Percentiles rank a stretch among this genome's conserved stretches.
These are phyloP conservation scores for Serendipita sp. DNA, from an alignment of 768 basidiomycete genomes.

Conservation along the genomic window DNA sequence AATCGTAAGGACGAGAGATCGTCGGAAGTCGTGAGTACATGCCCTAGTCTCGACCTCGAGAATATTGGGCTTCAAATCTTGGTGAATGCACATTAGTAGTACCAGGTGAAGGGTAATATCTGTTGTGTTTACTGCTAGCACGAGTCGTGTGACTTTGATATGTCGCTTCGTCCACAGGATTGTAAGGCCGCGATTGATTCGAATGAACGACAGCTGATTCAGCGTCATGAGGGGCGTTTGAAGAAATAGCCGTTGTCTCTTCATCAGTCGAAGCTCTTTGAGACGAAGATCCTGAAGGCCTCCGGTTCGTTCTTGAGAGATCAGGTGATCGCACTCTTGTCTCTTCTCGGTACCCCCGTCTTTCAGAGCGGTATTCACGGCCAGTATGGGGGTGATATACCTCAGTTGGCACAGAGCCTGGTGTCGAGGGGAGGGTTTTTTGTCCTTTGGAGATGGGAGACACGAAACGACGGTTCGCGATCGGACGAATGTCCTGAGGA, in stretches of 20 bases:
- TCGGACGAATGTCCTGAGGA: not conserved
- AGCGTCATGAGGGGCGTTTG: not conserved
- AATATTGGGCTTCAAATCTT: too few relatives aligned
- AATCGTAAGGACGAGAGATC: too few relatives aligned
- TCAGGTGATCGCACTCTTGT: not conserved
- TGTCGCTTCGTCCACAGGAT: not conserved
- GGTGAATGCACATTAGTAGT: not conserved
- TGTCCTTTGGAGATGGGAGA: not conserved
- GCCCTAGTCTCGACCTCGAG: too few relatives aligned
- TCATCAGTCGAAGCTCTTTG: not conserved
- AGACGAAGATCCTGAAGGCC: not conserved
- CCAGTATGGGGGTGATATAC: too few relatives aligned
- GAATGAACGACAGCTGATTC: not conserved
- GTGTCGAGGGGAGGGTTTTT: not conserved
- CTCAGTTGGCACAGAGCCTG: not conserved
- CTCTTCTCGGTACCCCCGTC: not conserved
- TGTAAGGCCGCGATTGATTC: not conserved
- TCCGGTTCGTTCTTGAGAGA: not conserved
- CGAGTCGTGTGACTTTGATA: not conserved
- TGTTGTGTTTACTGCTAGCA: not conserved
- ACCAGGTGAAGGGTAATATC: conserved; percentile 2
- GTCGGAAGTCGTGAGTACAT: too few relatives aligned
- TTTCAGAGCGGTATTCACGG: not conserved
- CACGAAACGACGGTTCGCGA: not conserved
- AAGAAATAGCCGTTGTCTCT: not conserved